Base-by-base conservation (phyloP, 1,284 basidiomycete species). In the Trametes versicolor region DNA sequence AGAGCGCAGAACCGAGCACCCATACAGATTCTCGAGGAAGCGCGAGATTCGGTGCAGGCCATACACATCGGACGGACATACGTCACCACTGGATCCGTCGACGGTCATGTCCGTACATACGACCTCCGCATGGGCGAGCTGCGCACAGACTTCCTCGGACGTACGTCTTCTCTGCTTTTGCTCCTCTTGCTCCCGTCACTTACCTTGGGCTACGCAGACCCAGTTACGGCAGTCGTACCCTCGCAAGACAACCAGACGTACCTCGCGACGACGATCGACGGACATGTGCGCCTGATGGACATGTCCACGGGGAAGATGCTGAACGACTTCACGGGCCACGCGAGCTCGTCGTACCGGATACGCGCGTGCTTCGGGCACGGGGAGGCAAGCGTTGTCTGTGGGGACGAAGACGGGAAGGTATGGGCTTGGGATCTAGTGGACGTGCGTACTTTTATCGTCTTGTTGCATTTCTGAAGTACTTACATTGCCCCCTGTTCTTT, bases 351-450 rank as follows among this genome's bases (percentile, higher is more conserved):
- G 12, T 96, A 96, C 75, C 87, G 95, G 21, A 93, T 90, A 72
- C 90, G 91, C 23, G 89, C 92, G n/a, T 90, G 88, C 64, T 95
- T 99, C 72, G 91, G 92, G 8, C 86, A 91, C 67, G 91, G 85
- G 1, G 97, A 99, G 77, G 91, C 91, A 0, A 87, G 80, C 19
- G 89, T 99, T 4, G 75, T 98, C 2, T 90, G 88, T 48, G 97
- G 97, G 5, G 98, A 99, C 75, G 97, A 98, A 76, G 85, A 90
- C 5, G 98, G 98, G 0, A 80, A 79, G 63, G 80, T 99, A 6
- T 96, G 94, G 91, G 89, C 87, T 43, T 99, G 97, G 97, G 95
- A 97, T 74, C 81, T 98, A 60, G 85, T 98, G 32, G 92, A 95
- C 76, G 95, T 95, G 77, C 73, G 90, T 83, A 12, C 23, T 49